Evolutionary conservation across 2,329 filamentous ascomycete species (phyloP).

Genomic region (Cladophialophora psammophila): DNA sequence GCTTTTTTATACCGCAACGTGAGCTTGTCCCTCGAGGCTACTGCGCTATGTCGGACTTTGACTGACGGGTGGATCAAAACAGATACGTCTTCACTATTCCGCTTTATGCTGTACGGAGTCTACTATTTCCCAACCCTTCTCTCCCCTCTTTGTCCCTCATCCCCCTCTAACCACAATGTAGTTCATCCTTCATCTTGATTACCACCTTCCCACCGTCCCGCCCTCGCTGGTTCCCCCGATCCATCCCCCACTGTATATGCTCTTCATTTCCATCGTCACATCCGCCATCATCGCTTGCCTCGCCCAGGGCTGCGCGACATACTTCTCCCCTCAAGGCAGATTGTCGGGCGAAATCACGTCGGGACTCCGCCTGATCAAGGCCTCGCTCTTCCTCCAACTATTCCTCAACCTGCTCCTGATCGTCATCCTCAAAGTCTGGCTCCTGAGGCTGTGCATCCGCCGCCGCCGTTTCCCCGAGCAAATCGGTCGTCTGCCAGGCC

Average conservation of each 20-base stretch:
- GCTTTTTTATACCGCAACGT: not conserved
- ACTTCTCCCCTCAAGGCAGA: not conserved
- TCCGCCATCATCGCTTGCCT: not conserved
- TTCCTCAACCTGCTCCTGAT: not conserved
- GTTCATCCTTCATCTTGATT: not conserved
- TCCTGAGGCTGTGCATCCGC: not conserved
- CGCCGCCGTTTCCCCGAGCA: not conserved
- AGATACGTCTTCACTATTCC: not conserved
- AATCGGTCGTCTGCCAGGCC: not conserved
- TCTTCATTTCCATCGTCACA: not conserved
- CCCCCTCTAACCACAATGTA: not conserved
- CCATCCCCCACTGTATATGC: not conserved
- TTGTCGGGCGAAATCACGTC: not conserved
- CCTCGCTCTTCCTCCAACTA: not conserved
- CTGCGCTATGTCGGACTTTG: not conserved
- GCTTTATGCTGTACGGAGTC: not conserved
- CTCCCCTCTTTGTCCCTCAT: not conserved
- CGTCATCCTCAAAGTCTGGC: not conserved
- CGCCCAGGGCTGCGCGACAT: not conserved
- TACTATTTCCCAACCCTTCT: not conserved
- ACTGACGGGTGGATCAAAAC: not conserved
- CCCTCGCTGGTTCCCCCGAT: not conserved
- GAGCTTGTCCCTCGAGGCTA: not conserved
- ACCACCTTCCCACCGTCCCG: not conserved
- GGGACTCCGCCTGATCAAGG: not conserved